Conservation (phyloP, 192 early-diverging fungal genomes). For the Umbelopsis ramanniana region DNA sequence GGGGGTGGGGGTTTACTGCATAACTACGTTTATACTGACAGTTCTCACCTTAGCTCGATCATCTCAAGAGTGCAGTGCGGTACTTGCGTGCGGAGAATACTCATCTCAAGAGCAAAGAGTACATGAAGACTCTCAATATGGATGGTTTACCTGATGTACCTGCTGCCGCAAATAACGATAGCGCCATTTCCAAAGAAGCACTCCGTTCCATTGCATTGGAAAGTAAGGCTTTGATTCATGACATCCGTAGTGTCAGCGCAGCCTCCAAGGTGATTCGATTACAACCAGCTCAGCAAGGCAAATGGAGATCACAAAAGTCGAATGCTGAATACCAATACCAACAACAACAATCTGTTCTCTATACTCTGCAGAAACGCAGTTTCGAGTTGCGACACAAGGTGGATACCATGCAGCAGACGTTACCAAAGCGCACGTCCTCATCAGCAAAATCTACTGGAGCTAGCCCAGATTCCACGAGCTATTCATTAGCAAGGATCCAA, state of each 20-base stretch:
- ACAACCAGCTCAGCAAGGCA: slow-evolving; percentile 27
- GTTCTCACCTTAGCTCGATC: slow-evolving; percentile 56
- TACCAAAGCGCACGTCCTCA: neutral
- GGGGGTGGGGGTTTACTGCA: neutral
- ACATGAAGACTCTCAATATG: slow-evolving; percentile 46
- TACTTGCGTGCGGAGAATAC: slow-evolving; percentile 85
- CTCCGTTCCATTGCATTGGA: slow-evolving; percentile 51
- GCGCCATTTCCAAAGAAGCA: slow-evolving; percentile 24
- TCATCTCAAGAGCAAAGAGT: slow-evolving; percentile 68
- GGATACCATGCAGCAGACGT: slow-evolving; percentile 12
- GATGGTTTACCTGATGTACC: slow-evolving; percentile 38
- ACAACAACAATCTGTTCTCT: slow-evolving; percentile 54
- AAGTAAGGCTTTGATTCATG: slow-evolving; percentile 52
- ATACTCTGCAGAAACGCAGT: slow-evolving; percentile 57
- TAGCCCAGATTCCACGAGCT: slow-evolving; percentile 4
- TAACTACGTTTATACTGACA: neutral
- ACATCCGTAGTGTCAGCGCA: slow-evolving; percentile 49
- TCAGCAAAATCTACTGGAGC: neutral
- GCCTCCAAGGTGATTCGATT: slow-evolving; percentile 56
- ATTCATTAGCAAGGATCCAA: slow-evolving; percentile 29
- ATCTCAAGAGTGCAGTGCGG: slow-evolving; percentile 74
- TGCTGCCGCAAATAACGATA: slow-evolving; percentile 13
- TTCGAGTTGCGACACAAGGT: slow-evolving; percentile 45
- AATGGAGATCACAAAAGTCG: slow-evolving; percentile 54
- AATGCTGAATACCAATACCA: slow-evolving; percentile 60